Base-by-base conservation (phyloP, 371 early-diverging fungal genomes). In the Rhizopus stolonifer region DNA sequence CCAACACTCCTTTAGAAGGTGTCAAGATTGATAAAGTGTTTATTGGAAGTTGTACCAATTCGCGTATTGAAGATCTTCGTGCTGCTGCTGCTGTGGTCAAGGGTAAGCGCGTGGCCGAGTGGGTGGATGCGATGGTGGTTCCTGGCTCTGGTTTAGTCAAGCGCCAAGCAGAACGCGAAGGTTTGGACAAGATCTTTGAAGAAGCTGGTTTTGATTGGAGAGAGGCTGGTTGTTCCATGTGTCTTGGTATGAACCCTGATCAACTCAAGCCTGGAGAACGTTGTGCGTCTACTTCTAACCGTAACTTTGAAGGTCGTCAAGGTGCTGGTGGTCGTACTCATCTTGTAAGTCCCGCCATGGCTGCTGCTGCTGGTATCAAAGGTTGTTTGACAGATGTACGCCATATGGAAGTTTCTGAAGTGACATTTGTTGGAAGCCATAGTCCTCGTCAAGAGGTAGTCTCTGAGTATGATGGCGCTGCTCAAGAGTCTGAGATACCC, bases 211-310 rank as follows among this genome's bases (percentile, higher is more conserved):
- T 84, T 62, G 87, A 86, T 57, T 86, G 84, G 84, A 71, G 87
- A 54, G 87, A 86, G 50, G 84, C 87, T 39, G 87, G 87, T 32
- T 86, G 87, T 58, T 83, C 83, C 33, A 86, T 86, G 87, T 86
- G 87, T 64, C 70, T 86, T 19, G 87, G 87, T 52, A 86, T 86
- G 87, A 86, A 86, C 54, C 83, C 83, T 40, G 87, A 86, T 70
- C 84, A 84, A 57, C 72, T 86, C 13, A 77, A 74, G 56, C 84
- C 87, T 33, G 71, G 74, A 18, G 84, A 86, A 49, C 77, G 87
- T 44, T 86, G 87, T 69, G 87, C 87, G 13, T 80, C 80, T 47
- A 86, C 87, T 23, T 81, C 82, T 40, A 86, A 86, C 67, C 79
- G 87, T 59, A 86, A 86, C 71, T 86, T 86, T 68, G 84, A 86